Evolutionary conservation across 441 rosid genomes (phyloP), one percentile per base, ranked within the genome.

Genomic region (Dalechampia spathulata): DNA sequence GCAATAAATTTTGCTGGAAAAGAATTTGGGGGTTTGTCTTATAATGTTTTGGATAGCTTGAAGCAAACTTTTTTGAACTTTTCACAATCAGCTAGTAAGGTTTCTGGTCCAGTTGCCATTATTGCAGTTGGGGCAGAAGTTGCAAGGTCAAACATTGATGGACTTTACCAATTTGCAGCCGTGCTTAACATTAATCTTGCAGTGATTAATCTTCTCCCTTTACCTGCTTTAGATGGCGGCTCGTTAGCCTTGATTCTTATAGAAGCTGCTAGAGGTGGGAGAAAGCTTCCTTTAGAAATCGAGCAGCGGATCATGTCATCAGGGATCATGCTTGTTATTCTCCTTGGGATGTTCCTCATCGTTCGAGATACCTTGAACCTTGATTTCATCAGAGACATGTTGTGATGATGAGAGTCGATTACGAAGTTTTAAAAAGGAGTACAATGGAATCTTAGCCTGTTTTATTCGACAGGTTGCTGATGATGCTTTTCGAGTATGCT

Each of bases 101-200:
- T 92, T 26, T 81, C 98, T 0, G 98, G 98, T 67, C 98, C 98
- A 0, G 92, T 88, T 2, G 98, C 98, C 2, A 92, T 92, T 30
- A 92, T 92, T 43, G 96, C 96, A 32, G 98, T 92, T 15, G 99
- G 99, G 42, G 96, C 96, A 0, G 96, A 92, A 76, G 99, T 92
- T 16, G 99, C 99, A 15, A 83, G 90, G 77, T 88, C 99, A 13
- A 92, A 85, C 42, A 62, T 69, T 7, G 96, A 86, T 12, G 99
- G 96, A 10, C 90, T 92, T 5, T 92, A 75, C 60, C 96, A 92
- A 64, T 92, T 92, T 66, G 99, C 99, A 0, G 99, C 99, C 9
- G 66, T 89, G 45, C 79, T 89, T 40, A 92, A 92, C 76, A 58
- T 92, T 22, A 88, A 92, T 62, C 94, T 92, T 60, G 98, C 98